phyloP scores from a whole-genome alignment of 371 early-diverging fungal species.

The Fennellomyces sp. region DNA sequence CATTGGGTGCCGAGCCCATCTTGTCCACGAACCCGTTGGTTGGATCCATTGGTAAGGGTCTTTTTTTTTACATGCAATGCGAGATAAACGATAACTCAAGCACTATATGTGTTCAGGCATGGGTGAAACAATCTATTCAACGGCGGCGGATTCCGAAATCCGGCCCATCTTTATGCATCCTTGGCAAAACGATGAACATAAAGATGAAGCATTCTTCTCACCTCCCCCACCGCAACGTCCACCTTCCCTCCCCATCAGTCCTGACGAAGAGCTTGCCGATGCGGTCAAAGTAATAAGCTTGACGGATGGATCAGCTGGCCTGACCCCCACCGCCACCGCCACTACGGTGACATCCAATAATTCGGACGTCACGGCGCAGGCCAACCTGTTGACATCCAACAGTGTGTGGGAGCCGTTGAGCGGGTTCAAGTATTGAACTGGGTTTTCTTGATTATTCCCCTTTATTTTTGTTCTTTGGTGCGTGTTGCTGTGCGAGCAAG shows the following conservation, averaged over 20 bases:
- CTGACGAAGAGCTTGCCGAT: slow-evolving; percentile 6
- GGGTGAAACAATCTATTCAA: not conserved
- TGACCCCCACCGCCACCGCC: slow-evolving; percentile 1
- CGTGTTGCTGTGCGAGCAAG: no score
- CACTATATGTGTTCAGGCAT: no score
- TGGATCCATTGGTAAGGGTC: not conserved
- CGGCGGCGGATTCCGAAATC: not conserved
- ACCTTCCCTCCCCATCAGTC: not conserved
- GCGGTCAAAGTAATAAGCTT: slow-evolving; percentile 9
- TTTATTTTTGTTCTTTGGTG: no score
- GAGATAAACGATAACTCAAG: not conserved
- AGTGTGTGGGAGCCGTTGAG: slow-evolving; percentile 15
- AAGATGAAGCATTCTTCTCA: not conserved
- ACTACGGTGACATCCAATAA: not conserved
- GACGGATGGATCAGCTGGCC: slow-evolving; percentile 21
- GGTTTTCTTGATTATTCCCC: no score
- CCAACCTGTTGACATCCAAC: not conserved
- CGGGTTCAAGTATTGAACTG: slow-evolving; percentile 14
- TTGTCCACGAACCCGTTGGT: not conserved
- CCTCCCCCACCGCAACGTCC: not conserved
- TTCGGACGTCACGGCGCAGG: not conserved
- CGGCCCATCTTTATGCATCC: not conserved
- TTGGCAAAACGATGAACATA: not conserved
- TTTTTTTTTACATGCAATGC: not conserved
- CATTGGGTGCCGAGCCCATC: not conserved